Conservation (phyloP, 768 basidiomycete genomes). For the Hypholoma fasciculare region DNA sequence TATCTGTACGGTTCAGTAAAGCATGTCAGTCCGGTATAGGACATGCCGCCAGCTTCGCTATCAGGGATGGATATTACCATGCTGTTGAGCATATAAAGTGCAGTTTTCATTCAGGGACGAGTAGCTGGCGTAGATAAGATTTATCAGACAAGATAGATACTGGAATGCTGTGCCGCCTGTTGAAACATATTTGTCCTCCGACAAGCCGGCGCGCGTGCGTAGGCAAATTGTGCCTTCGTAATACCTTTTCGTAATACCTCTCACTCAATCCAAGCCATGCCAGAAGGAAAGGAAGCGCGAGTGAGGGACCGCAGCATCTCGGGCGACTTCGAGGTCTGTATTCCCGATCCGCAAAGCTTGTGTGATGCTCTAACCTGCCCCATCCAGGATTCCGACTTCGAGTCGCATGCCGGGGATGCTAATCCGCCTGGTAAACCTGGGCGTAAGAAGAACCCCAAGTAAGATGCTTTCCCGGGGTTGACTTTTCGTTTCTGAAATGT, state of each 20-base stretch:
- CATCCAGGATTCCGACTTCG: conserved; percentile 65
- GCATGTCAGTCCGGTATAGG: too few relatives aligned
- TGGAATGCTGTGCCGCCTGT: conserved; percentile 13
- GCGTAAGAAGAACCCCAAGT: conserved; percentile 92
- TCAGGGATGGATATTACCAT: too few relatives aligned
- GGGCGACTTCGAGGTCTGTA: conserved; percentile 53
- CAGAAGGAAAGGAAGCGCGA: conserved; percentile 40
- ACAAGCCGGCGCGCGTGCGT: conserved; percentile 3
- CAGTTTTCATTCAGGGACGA: neutral
- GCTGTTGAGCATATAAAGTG: too few relatives aligned
- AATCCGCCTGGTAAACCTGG: conserved; percentile 64
- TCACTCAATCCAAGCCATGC: conserved; percentile 50
- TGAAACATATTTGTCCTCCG: conserved; percentile 16
- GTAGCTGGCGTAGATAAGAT: neutral
- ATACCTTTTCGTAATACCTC: conserved; percentile 41
- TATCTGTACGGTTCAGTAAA: too few relatives aligned
- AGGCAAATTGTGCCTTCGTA: conserved; percentile 15
- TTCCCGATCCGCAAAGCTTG: neutral
- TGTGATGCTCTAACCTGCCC: conserved; percentile 3
- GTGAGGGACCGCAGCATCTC: conserved; percentile 64
- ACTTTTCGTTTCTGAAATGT: conserved; percentile 13
- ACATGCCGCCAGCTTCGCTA: too few relatives aligned
- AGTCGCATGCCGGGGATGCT: conserved; percentile 48
- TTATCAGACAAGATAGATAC: conserved; percentile 2
- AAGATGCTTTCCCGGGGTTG: conserved; percentile 23